Evolutionary conservation across 2,329 filamentous ascomycete genomes (phyloP), one percentile per base, ranked within the genome.

Genomic region (Cladophialophora bantiana): DNA sequence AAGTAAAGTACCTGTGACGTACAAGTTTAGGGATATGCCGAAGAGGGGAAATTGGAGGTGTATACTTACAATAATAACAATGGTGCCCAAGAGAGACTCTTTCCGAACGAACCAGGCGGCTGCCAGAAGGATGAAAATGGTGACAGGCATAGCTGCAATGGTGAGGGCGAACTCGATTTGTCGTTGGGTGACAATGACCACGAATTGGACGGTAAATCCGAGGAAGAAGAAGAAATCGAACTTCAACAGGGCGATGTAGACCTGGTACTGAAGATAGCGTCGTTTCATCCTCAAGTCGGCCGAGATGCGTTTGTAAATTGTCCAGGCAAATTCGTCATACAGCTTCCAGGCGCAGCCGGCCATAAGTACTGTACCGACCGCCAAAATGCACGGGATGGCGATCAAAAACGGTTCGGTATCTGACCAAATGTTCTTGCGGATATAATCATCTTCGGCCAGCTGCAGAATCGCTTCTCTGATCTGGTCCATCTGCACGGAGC

Each of bases 191-290:
- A 99, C 93, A 66, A 98, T 91, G 73, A 99, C 94, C 62, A 98
- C 86, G 79, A 99, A 99, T 77, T 99, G 95, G 55, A 99, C 92
- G 6, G 95, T 98, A 79, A 99, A 99, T 62, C 94, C 95, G 59
- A 99, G 88, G 85, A 99, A 99, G 84, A 99, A 98, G 88, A 99
- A 99, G 81, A 99, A 98, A 81, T 99, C 95, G 78, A 99, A 99
- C 80, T 99, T 99, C 71, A 99, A 86, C 10, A 99, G 86, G 42
- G 95, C 93, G 75, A 99, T 97, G 80, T 97, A 99, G 78, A 99
- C 94, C 89, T 99, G 95, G 78, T 96, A 99, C 69, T 94, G 92
- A 67, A 99, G 86, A 82, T 96, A 99, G 71, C 95, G 89, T 81
- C 94, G 90, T 86, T 97, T 98, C 90, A 99, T 93, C 74, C 93